Conservation (phyloP, 192 early-diverging fungal species). For the Coemansia sp. region DNA sequence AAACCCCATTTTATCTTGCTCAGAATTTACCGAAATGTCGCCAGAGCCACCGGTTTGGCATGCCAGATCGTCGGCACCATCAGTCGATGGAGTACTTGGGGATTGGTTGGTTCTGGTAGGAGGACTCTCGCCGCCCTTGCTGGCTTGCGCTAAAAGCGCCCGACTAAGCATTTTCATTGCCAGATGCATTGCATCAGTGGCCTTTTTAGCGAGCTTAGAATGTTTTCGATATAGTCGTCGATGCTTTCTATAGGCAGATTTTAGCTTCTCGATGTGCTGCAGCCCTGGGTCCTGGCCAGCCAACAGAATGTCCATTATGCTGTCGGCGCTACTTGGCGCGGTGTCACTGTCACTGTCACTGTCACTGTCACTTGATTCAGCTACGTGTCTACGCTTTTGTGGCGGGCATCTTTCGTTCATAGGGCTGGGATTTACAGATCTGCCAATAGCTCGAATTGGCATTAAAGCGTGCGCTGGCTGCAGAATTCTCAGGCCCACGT, state of each 20-base stretch:
- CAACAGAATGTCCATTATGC: background rate
- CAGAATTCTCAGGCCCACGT: background rate
- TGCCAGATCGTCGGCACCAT: background rate
- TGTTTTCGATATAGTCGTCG: slow-evolving; percentile 20
- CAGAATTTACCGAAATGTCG: background rate
- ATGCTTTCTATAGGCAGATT: slow-evolving; percentile 19
- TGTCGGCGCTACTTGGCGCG: background rate
- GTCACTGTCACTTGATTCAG: background rate
- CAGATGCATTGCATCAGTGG: slow-evolving; percentile 32
- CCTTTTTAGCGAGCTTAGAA: slow-evolving; percentile 17
- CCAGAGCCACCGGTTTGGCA: background rate
- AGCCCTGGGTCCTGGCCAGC: background rate
- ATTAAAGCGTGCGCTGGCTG: background rate
- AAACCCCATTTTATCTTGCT: background rate
- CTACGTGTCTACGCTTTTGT: background rate
- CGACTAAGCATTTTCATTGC: slow-evolving; percentile 7
- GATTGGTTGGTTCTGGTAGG: background rate
- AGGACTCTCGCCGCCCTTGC: background rate
- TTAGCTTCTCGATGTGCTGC: slow-evolving; percentile 3
- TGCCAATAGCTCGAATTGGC: background rate
- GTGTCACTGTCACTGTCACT: background rate
- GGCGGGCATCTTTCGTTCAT: background rate
- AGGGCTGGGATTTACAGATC: background rate
- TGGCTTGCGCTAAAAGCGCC: background rate
- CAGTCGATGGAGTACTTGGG: background rate